Base-by-base conservation (phyloP, 192 early-diverging fungal genomes). In the Coemansia sp. region DNA sequence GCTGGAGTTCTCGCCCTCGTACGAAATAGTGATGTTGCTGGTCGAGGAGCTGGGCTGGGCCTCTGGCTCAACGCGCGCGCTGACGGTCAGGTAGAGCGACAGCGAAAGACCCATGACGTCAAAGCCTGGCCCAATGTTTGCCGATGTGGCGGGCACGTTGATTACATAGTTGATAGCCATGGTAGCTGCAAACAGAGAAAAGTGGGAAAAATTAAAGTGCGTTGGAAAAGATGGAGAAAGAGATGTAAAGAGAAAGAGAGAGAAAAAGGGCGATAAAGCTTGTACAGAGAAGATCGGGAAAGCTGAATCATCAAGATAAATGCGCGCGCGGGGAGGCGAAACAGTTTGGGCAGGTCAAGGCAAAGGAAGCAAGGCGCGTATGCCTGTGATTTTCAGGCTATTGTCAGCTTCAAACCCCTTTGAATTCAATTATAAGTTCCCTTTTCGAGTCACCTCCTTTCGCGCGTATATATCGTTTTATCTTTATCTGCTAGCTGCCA, bases 81-180 rank as follows among this genome's bases (percentile, higher is more conserved):
- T 78, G 20, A 99, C 72, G 1, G 83, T 84, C 36, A 99, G 83
- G 74, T 91, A 90, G 46, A 97, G 81, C n/a, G 90, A 91, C 19
- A 97, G 87, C 27, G 92, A 89, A 4, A 93, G 84, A 23, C 97
- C 97, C 36, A 99, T 85, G 22, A 91, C 89, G 72, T 99, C 97
- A 71, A 95, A 99, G 35, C 97, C 97, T 18, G 95, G 95, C 16
- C 97, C 97, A 51, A 99, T 88, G 75, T 99, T 99, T 57, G 97
- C 90, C n/a, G 97, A 91, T 10, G 96, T 95, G 25, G 90, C 89
- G 7, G 97, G 95, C n/a, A 95, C 93, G 22, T 71, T 81, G 74
- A 99, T 93, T 11, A 39, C 52, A 54, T 68, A 68, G 30, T 42
- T 70, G 32, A 42, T 58, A 23, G 56, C 20, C 56, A 63, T 71